phyloP scores from a whole-genome alignment of 257 asterid genomes.

The Solanum dulcamara region DNA sequence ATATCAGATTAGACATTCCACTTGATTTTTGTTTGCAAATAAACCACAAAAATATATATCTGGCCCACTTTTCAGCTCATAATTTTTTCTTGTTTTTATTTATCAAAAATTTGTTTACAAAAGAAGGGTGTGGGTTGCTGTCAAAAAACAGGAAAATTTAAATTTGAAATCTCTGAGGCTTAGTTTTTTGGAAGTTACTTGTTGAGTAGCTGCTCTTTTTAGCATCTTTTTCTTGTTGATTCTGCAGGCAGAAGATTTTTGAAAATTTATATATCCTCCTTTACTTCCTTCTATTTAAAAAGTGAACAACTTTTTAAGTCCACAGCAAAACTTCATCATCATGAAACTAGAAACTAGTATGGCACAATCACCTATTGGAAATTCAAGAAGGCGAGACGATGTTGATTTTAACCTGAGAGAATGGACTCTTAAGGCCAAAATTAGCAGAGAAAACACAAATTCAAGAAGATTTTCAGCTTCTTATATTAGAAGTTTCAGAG shows the following conservation, averaged over 20 bases:
- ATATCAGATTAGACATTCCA: background rate
- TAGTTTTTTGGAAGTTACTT: slow-evolving; percentile 1
- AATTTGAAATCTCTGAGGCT: slow-evolving; percentile 34
- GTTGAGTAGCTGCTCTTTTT: slow-evolving; percentile 8
- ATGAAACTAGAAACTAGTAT: slow-evolving; percentile 4
- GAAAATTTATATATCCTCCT: background rate
- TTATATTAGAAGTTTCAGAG: slow-evolving; percentile 43
- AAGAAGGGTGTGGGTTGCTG: background rate
- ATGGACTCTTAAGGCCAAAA: slow-evolving; percentile 47
- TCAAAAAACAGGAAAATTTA: background rate
- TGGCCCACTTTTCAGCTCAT: background rate
- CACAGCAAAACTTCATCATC: background rate
- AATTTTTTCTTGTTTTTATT: background rate
- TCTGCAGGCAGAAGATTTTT: slow-evolving; percentile 6
- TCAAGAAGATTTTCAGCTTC: slow-evolving; percentile 70
- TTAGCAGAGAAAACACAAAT: slow-evolving; percentile 44
- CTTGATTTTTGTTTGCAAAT: background rate
- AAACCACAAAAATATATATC: background rate
- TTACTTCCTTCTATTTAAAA: background rate
- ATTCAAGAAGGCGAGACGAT: slow-evolving; percentile 19
- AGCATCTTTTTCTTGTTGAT: slow-evolving; percentile 17
- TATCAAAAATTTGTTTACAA: background rate
- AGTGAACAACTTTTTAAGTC: background rate
- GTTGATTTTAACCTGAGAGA: slow-evolving; percentile 38
- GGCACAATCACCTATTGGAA: slow-evolving; percentile 11